A percentile compares a stretch with the other conserved stretches of the same genome.
Evolutionary conservation across 1,284 basidiomycete species (phyloP).

Genomic region (Malassezia brasiliensis): DNA sequence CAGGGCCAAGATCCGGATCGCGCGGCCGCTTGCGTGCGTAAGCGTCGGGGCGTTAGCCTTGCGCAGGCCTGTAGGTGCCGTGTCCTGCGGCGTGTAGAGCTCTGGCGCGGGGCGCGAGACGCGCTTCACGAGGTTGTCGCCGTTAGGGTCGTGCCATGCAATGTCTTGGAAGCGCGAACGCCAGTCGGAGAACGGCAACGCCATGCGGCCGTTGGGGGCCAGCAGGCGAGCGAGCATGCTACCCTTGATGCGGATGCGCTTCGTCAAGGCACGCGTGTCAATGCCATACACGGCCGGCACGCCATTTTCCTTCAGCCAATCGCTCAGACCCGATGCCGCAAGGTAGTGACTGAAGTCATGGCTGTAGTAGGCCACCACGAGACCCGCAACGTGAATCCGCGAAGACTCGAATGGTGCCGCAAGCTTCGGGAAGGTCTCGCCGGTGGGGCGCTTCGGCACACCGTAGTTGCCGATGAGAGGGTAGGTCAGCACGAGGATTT

Average conservation of each 20-base stretch:
- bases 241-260: constrained; percentile 87
- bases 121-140: constrained; percentile 75
- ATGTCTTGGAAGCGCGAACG: constrained; percentile 69
- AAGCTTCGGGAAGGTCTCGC: constrained; percentile 35
- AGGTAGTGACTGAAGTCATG: constrained; percentile 92
- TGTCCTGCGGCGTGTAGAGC: constrained; percentile 55
- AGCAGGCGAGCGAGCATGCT: constrained; percentile 61
- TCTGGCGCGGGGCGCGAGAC: constrained; percentile 68
- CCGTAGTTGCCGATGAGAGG: constrained; percentile 97
- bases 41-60: constrained; percentile 51
- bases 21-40: constrained; percentile 67
- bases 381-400: constrained; percentile 81
- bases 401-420: constrained; percentile 71
- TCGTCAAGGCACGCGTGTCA: constrained; percentile 92
- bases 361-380: constrained; percentile 82
- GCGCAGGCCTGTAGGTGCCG: constrained; percentile 49
- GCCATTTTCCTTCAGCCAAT: constrained; percentile 90
- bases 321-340: constrained; percentile 72
- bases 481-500: constrained; percentile 95
- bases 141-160: constrained; percentile 80
- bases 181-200: constrained; percentile 54
- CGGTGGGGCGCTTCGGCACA: constrained; percentile 64
- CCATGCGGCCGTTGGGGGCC: constrained; percentile 23
- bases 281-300: constrained; percentile 92
- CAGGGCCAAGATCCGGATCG: constrained; percentile 77